These are phyloP conservation scores for Suillus bovinus DNA, from an alignment of 768 basidiomycete genomes.

Conservation along the genomic window DNA sequence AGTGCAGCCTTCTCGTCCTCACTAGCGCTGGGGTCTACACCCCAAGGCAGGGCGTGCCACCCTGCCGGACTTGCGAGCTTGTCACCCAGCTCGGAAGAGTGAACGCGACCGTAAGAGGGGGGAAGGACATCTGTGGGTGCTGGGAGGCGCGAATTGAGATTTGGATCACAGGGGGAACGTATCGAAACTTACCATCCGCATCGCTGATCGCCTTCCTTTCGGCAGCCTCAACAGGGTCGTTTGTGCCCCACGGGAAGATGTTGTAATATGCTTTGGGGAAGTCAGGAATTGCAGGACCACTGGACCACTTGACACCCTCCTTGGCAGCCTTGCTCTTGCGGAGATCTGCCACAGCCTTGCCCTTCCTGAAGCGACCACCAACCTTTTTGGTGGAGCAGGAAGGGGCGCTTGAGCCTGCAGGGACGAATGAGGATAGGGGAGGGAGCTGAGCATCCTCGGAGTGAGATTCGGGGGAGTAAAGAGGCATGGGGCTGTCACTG, in stretches of 20 bases:
- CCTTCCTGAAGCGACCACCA: constrained; percentile 14
- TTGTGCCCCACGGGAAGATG: constrained; percentile 79
- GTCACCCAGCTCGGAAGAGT: constrained; percentile 72
- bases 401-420: constrained; percentile 20
- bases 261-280: constrained; percentile 53
- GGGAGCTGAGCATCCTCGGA: constrained; percentile 21
- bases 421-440: constrained; percentile 27
- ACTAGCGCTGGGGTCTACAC: constrained; percentile 56
- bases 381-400: constrained; percentile 9
- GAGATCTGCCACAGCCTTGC: constrained; percentile 14
- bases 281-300: constrained; percentile 10
- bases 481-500: constrained; percentile 63
- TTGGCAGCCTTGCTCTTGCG: constrained; percentile 23
- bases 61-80: constrained; percentile 79
- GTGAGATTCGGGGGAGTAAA: constrained; percentile 28
- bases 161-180: not conserved
- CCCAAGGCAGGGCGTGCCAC: constrained; percentile 85
- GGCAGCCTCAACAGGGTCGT: constrained; percentile 71
- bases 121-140: constrained; percentile 4
- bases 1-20: constrained; percentile 15
- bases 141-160: constrained; percentile 14
- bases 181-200: constrained; percentile 16
- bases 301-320: not conserved
- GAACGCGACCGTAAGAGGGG: constrained; percentile 25
- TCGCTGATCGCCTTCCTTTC: constrained; percentile 19